Evolutionary conservation across 2,329 filamentous ascomycete genomes (phyloP), one percentile per base, ranked within the genome.

Genomic region (Phialemoniopsis sp.): DNA sequence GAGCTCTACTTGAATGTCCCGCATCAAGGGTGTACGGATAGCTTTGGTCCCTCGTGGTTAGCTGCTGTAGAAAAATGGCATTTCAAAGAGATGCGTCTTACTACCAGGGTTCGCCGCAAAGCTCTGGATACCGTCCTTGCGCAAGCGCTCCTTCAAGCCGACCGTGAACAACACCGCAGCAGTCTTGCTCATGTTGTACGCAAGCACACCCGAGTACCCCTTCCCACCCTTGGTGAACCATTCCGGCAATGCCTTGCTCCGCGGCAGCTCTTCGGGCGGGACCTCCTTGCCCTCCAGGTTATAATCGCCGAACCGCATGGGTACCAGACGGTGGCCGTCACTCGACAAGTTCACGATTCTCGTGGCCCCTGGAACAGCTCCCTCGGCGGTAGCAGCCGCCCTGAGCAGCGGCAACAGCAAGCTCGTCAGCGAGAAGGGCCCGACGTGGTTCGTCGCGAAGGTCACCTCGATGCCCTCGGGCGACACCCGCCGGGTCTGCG

Each of bases 381-480:
- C 33, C 3, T 45, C 35, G 4, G 28, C 45, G 2, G 46, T 40
- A 1, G 62, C 62, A 0, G 60, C 61, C 3, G 53, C 50, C 13
- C 62, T 45, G 2, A 75, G 43, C 21, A 61, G 61, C 0, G 67
- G 62, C 32, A 69, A 49, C n/a, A 75, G 59, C 14, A 72, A 56
- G 29, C 66, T 63, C 1, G 69, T 67, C 18, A 74, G 54, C 10
- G 70, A 49, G 46, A 73, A 73, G 26, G 73, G 67, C 0, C 68
- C 66, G 12, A 76, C 44, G 43, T 75, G 64, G 49, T 76, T 76
- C 3, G 40, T 37, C 15, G 55, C 55, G 16, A 56, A 43, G 5
- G 38, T 50, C 4, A 50, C 36, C 41, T 66, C 63, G 32, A 64
- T 51, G 3, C 62, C 62, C 32, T 66, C 60, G 2, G 52, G 44